phyloP scores from a whole-genome alignment of 2,329 filamentous ascomycete species.

The Tolypocladium pustulatum region DNA sequence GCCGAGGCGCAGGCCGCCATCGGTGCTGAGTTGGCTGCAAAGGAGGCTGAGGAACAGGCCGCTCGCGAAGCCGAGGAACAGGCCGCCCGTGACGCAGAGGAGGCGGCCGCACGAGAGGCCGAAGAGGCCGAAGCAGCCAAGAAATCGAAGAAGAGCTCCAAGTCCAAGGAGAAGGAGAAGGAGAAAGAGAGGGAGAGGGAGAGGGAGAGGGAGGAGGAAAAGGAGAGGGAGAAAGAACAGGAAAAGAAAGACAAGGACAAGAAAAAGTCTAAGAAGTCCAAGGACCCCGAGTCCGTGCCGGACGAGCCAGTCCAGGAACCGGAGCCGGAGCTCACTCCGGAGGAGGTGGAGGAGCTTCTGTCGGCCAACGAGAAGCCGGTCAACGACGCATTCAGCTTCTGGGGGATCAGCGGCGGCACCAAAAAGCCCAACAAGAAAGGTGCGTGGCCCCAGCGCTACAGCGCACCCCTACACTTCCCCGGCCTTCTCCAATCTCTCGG shows the following conservation, averaged over 20 bases:
- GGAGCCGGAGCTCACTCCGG: constrained; percentile 24
- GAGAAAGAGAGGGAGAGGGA: constrained; percentile 15
- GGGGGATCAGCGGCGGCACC: constrained; percentile 31
- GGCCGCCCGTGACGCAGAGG: constrained; percentile 7
- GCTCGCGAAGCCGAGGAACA: constrained; percentile 15
- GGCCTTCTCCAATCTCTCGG: constrained; percentile 11
- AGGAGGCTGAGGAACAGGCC: constrained; percentile 30
- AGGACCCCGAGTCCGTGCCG: constrained; percentile 7
- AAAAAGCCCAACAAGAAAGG: constrained; percentile 33
- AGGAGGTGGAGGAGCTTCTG: constrained; percentile 33
- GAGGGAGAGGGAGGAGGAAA: constrained; percentile 20
- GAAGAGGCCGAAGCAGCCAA: constrained; percentile 23
- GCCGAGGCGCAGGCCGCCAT: constrained; percentile 21
- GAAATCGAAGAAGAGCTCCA: constrained; percentile 32
- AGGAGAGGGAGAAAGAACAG: constrained; percentile 20
- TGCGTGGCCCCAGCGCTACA: constrained; percentile 16
- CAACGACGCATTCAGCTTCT: constrained; percentile 43
- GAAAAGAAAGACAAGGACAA: constrained; percentile 14
- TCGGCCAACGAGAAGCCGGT: constrained; percentile 19
- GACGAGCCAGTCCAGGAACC: constrained; percentile 1
- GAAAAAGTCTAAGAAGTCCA: constrained; percentile 13
- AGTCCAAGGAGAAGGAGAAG: constrained; percentile 20
- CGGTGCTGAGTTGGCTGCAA: constrained; percentile 16
- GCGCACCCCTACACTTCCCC: constrained; percentile 5
- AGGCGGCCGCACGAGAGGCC: constrained; percentile 19